Base-by-base conservation (phyloP, 495 filamentous ascomycete species). In the Penicillium pulvis region DNA sequence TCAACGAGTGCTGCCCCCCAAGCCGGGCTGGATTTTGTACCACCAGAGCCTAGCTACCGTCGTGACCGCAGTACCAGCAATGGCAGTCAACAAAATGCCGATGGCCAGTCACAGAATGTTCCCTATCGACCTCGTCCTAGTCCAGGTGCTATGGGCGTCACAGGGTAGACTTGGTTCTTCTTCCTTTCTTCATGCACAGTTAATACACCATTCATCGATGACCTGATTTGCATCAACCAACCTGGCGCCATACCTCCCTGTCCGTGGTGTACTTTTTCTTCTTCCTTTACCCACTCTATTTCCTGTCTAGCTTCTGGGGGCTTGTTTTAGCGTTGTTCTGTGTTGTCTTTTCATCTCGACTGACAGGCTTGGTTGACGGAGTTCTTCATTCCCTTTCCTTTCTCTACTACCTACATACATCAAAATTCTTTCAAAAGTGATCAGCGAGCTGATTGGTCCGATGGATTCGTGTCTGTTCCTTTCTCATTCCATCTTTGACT, bases 101-200 rank as follows among this genome's bases (percentile, higher is more conserved):
- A 78, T 11, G 65, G 62, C 30, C 69, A 70, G 48, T 30, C 68
- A 20, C 71, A 76, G 46, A 70, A 65, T n/a, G 48, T 76, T 43
- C 69, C 75, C 33, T 78, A 79, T 60, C 68, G 77, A 51, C 60
- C 75, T 43, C 74, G 75, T 57, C 70, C 75, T 16, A 71, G 69
- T 57, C 63, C 71, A 30, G 75, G 77, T 23, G 71, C 75, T 20
- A 79, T 79, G 75, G 77, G 77, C 26, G 77, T 79, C 58, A 75
- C 75, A 58, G 68, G 75, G 39, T 79, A 69, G 65, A 61, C 39
- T 42, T 54, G 54, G 55, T 52, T 28, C 53, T 57, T 58, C 53
- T 46, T 47, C 53, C 61, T 57, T 36, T 55, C 59, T 54, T 58
- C 51, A 51, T 62, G 57, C 60, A 67, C 61, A 63, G 56, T 45